These are phyloP conservation scores for Serendipita sp. DNA, from an alignment of 768 basidiomycete genomes.

Conservation along the genomic window DNA sequence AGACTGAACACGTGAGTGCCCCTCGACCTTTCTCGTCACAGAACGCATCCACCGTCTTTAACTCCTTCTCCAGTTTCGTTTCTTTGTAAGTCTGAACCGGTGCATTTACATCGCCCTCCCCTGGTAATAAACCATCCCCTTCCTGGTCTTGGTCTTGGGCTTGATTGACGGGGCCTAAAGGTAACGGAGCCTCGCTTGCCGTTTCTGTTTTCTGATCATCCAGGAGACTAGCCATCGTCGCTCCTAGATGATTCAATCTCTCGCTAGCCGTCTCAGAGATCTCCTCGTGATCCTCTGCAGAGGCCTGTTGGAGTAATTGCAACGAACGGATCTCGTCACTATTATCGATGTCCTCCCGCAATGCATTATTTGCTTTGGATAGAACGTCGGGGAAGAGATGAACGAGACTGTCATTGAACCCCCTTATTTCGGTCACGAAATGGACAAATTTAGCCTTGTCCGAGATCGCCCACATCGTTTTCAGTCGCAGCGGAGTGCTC, in stretches of 20 bases:
- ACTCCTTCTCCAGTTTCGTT: background rate
- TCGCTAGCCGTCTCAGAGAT: background rate
- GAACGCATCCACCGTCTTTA: background rate
- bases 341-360: background rate
- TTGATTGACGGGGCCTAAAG: background rate
- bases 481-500: background rate
- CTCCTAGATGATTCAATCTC: background rate
- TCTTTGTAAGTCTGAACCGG: background rate
- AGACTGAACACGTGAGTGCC: background rate
- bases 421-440: background rate
- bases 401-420: slow-evolving; percentile 2
- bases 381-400: background rate
- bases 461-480: background rate
- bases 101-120: no score
- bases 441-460: background rate
- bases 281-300: background rate
- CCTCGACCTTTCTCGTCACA: background rate
- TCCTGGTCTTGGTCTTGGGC: no score
- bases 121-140: no score
- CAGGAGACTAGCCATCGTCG: background rate
- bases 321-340: background rate
- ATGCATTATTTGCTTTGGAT: background rate
- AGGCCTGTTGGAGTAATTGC: background rate
- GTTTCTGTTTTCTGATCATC: background rate
- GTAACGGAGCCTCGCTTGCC: background rate